Percentiles rank a stretch among this genome's conserved stretches.
Evolutionary conservation across 108 stramenopile species (phyloP).

Genomic region (Cylindrotheca fusiformis): DNA sequence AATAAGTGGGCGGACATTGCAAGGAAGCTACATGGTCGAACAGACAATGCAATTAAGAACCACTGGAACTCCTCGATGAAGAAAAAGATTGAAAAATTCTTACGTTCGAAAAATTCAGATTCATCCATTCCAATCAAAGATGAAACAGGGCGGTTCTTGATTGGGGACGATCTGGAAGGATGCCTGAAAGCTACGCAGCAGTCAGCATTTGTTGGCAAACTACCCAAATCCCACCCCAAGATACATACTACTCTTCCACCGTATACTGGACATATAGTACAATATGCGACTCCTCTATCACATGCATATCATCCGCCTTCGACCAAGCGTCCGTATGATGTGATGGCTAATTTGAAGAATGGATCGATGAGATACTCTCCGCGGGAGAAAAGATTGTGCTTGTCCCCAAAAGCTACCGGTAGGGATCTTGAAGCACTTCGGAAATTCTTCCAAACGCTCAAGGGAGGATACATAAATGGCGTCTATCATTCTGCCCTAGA

Average conservation of each 20-base stretch:
- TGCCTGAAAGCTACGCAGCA: constrained; percentile 58
- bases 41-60: constrained; percentile 98
- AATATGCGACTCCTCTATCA: constrained; percentile 13
- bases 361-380: constrained; percentile 7
- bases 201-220: neutral
- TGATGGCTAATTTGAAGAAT: constrained; percentile 14
- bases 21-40: constrained; percentile 82
- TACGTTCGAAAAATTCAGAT: constrained; percentile 48
- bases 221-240: neutral
- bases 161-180: constrained; percentile 76
- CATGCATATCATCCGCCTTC: neutral
- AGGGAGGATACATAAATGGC: constrained; percentile 74
- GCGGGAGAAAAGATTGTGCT: constrained; percentile 7
- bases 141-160: constrained; percentile 47
- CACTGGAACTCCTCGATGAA: constrained; percentile 96
- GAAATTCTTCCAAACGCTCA: constrained; percentile 55
- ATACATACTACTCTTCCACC: neutral
- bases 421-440: constrained; percentile 41
- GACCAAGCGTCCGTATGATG: constrained; percentile 14
- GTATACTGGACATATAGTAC: neutral
- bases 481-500: constrained; percentile 70
- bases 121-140: constrained; percentile 34
- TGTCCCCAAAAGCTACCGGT: constrained; percentile 19
- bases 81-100: constrained; percentile 82
- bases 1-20: constrained; percentile 96